Evolutionary conservation across 345 rosid species (phyloP).

Genomic region (Salix udensis): DNA sequence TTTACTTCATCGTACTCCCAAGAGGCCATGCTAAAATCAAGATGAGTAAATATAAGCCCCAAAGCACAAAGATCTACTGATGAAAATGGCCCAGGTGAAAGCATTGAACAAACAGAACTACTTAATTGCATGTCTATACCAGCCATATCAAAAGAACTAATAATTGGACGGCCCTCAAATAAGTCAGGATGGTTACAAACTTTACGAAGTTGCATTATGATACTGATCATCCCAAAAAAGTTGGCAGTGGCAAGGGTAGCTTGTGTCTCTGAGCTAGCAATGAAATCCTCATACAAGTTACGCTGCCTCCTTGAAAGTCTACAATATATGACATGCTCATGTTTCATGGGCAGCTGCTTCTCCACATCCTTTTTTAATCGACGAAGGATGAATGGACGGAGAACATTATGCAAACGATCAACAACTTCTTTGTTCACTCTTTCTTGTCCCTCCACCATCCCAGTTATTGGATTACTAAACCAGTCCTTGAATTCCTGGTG

Average conservation of each 20-base stretch:
- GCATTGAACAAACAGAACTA: slow-evolving; percentile 66
- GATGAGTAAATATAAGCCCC: slow-evolving; percentile 78
- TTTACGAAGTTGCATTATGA: slow-evolving; percentile 99
- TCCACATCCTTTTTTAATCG: slow-evolving; percentile 97
- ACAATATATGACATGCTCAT: slow-evolving; percentile 89
- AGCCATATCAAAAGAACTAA: slow-evolving; percentile 91
- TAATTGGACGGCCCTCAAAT: slow-evolving; percentile 98
- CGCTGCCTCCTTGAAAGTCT: slow-evolving; percentile 98
- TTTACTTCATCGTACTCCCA: slow-evolving; percentile 85
- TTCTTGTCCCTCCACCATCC: slow-evolving; percentile 99
- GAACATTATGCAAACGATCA: slow-evolving; percentile 98
- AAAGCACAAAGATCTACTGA: slow-evolving; percentile 53
- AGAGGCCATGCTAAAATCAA: slow-evolving; percentile 72
- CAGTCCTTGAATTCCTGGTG: slow-evolving; percentile 99
- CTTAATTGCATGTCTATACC: slow-evolving; percentile 74
- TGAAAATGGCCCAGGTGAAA: slow-evolving; percentile 60
- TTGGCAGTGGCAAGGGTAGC: slow-evolving; percentile 90
- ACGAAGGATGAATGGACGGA: slow-evolving; percentile 94
- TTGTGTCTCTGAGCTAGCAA: slow-evolving; percentile 98
- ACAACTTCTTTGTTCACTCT: slow-evolving; percentile 93
- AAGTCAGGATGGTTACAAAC: slow-evolving; percentile 99
- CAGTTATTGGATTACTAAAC: slow-evolving; percentile 97
- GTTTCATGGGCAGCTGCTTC: slow-evolving; percentile 92
- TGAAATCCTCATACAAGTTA: slow-evolving; percentile 95
- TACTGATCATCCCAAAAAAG: slow-evolving; percentile 98